Base-by-base conservation (phyloP, 2,329 filamentous ascomycete genomes). In the Fusarium bulbicola region DNA sequence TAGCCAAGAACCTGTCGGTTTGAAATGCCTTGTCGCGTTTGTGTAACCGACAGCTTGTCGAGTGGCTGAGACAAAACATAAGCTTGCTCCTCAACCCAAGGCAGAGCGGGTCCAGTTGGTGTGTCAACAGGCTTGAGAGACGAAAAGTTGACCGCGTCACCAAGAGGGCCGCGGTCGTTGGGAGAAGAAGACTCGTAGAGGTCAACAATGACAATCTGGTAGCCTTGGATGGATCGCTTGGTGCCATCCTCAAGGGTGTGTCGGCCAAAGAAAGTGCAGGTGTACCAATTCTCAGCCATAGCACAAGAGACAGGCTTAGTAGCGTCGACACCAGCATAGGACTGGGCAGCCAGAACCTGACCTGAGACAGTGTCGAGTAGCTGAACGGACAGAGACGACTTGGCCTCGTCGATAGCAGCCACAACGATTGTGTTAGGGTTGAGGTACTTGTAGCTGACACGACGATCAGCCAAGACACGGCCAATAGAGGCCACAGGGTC, bases 361-460 rank as follows among this genome's bases (percentile, higher is more conserved):
- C 96, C 96, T 16, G 95, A 97, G 12, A 97, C 88, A 5, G 93
- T 93, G 79, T 99, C 95, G 20, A 99, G 81, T 16, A 98, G 86
- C 78, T 95, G 95, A 71, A 97, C 86, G 0, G 90, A 91, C 13
- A 94, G 89, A 2, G 87, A 87, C 7, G 85, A 87, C 6, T 86
- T 78, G 16, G 85, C 84, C 28, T 92, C 87, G 39, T 92, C 87
- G 6, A 91, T 84, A 3, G 93, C 87, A 4, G 93, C 93, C 50
- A 97, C 86, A 2, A 98, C 87, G 6, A 95, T 86, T 12, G 94
- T 88, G 82, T 97, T 98, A 1, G 93, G 91, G 83, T 97, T 97
- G 45, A 99, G 85, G 80, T 98, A 98, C 84, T 99, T 99, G 89
- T 99, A 99, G 72, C 95, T 89, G 53, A 99, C 96, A n/a, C 91